A percentile compares a stretch with the other conserved stretches of the same genome.
These are phyloP conservation scores for Sutorius australiensis DNA, from an alignment of 768 basidiomycete genomes.

Conservation along the genomic window DNA sequence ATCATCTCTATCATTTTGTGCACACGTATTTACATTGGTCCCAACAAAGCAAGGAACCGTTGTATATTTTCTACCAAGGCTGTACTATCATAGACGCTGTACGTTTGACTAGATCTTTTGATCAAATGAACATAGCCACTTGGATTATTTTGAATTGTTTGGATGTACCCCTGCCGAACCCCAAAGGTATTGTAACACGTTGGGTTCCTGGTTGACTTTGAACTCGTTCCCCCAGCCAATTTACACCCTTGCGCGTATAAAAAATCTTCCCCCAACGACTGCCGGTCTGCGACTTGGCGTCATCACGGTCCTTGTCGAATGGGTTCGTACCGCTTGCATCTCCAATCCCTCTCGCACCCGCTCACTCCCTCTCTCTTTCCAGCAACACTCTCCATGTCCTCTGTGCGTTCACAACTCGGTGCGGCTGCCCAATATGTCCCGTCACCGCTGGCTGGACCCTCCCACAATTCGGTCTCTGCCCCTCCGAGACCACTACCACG, in stretches of 20 bases:
- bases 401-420: constrained; percentile 24
- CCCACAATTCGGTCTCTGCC: constrained; percentile 31
- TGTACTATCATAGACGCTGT: constrained; percentile 17
- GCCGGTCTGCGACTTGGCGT: constrained; percentile 27
- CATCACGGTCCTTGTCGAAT: constrained; percentile 34
- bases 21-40: constrained; percentile 7
- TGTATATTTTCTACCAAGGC: constrained; percentile 18
- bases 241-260: constrained; percentile 20
- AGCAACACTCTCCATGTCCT: constrained; percentile 45
- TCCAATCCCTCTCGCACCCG: neutral
- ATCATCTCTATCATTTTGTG: constrained; percentile 14
- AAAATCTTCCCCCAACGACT: constrained; percentile 26
- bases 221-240: constrained; percentile 27
- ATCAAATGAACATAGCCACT: neutral
- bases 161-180: constrained; percentile 24
- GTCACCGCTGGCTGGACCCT: constrained; percentile 56
- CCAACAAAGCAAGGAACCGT: neutral
- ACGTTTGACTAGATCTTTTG: constrained; percentile 6
- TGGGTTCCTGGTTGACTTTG: neutral
- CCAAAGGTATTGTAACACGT: constrained; percentile 21
- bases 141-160: constrained; percentile 25
- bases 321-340: constrained; percentile 33
- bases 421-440: constrained; percentile 44
- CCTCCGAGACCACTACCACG: constrained; percentile 35
- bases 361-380: neutral